Evolutionary conservation across 1,284 basidiomycete genomes (phyloP).

Genomic region (Inonotus obliquus): DNA sequence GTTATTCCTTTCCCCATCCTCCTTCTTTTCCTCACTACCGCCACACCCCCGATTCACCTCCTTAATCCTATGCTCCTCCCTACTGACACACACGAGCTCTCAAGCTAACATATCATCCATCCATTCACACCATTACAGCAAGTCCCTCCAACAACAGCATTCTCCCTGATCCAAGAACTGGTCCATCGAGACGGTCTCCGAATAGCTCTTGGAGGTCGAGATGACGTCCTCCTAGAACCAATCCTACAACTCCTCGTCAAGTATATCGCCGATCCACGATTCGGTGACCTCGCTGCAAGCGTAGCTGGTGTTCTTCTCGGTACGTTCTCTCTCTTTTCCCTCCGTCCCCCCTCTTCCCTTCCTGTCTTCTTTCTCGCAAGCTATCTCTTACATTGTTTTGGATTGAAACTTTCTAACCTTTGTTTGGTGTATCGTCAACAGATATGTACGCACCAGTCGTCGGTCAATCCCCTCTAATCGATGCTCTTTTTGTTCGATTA

Average conservation of each 20-base stretch:
- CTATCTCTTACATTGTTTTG: no score
- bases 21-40: no score
- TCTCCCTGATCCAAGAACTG: constrained; percentile 91
- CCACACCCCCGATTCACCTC: no score
- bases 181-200: constrained; percentile 89
- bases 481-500: constrained; percentile 80
- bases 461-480: constrained; percentile 92
- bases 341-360: not conserved
- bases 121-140: constrained; percentile 48
- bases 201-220: constrained; percentile 83
- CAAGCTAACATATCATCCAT: no score
- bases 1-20: constrained; percentile 17
- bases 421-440: constrained; percentile 28
- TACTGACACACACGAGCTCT: no score
- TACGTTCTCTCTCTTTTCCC: constrained; percentile 28
- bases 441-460: constrained; percentile 91
- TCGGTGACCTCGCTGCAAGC: constrained; percentile 85
- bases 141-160: constrained; percentile 80
- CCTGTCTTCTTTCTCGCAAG: constrained; percentile 8
- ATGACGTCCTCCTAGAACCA: constrained; percentile 93
- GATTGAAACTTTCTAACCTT: no score
- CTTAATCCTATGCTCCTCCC: no score
- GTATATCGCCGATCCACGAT: constrained; percentile 86
- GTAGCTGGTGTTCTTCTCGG: constrained; percentile 82
- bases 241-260: constrained; percentile 82